These are phyloP conservation scores for Musa schizocarpa DNA, from an alignment of 176 grass and related monocot species.

Conservation along the genomic window DNA sequence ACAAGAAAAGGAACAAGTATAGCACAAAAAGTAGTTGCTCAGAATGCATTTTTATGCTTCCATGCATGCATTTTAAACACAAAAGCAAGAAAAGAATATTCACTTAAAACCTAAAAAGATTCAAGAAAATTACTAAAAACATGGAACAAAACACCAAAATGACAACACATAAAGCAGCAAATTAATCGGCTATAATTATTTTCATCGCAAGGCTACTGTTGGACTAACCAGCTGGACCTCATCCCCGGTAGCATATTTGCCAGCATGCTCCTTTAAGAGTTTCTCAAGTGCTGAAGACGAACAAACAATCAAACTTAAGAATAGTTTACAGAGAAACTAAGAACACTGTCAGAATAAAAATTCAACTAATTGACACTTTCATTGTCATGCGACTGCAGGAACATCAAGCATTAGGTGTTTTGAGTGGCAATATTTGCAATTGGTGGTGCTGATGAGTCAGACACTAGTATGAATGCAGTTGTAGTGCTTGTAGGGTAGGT, in stretches of 20 bases:
- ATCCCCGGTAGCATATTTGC: constrained; percentile 69
- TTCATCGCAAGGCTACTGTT: neutral
- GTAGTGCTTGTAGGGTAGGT: no score
- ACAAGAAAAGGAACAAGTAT: neutral
- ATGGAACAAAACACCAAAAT: neutral
- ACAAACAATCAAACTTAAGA: neutral
- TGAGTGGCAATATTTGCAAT: no score
- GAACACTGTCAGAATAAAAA: neutral
- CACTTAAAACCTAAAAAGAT: neutral
- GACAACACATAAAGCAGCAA: neutral
- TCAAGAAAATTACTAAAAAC: neutral
- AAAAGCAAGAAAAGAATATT: neutral
- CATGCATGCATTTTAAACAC: neutral
- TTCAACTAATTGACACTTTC: no score
- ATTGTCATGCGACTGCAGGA: no score
- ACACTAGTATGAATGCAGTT: no score
- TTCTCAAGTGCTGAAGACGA: constrained; percentile 58
- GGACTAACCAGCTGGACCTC: constrained; percentile 62
- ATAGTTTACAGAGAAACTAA: constrained; percentile 2
- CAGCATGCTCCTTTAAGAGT: constrained; percentile 44
- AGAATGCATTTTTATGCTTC: neutral
- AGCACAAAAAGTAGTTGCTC: neutral
- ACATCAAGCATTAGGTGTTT: no score
- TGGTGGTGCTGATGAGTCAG: no score
- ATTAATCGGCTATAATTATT: neutral